Evolutionary conservation across 176 grass and related monocot species (phyloP), one percentile per base, ranked within the genome.

Genomic region (Poa pratensis): DNA sequence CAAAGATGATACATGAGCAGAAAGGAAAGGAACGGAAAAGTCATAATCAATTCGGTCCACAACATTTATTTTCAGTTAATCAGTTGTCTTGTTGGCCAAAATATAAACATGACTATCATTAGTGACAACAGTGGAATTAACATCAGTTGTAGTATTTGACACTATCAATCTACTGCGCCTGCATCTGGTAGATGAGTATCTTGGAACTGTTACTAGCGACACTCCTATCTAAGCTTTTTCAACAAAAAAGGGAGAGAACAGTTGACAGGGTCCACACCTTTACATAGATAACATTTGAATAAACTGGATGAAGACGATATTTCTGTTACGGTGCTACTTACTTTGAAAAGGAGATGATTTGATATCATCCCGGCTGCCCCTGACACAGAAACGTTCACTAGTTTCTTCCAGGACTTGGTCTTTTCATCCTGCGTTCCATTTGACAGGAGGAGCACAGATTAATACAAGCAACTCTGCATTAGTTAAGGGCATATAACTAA

Each of bases 301-400:
- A 58, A 43, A 74, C 7, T 20, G 62, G 42, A 45, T 13, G 34
- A 18, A 62, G 6, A 49, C 10, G 22, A 72, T 46, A 43, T 37
- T 37, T 37, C 35, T 37, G 7, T 42, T 65, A 43, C 14, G 9
- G 17, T 60, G 52, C 1, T 81, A 32, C 40, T 90, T 85, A 95
- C 96, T 87, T 98, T 94, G 86, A 98, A 98, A 27, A 95, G 93
- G 11, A 98, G 84, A 89, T 98, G 96, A 48, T 98, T 98, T 39
- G 91, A 92, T 88, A 95, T 98, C 96, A 94, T 98, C 67, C 96
- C 96, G 34, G 96, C 93, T 3, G 93, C 96, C 76, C 96, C 93
- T 50, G 96, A 98, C 26, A 98, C 89, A 24, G 93, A 90, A 85
- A 98, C 69, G 51, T 86, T 98, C 49, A 95, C 91, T 62, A 98